Percentiles rank a stretch among this genome's conserved stretches.
phyloP scores from a whole-genome alignment of 192 early-diverging fungal genomes.

The Rhizophagus clarus region DNA sequence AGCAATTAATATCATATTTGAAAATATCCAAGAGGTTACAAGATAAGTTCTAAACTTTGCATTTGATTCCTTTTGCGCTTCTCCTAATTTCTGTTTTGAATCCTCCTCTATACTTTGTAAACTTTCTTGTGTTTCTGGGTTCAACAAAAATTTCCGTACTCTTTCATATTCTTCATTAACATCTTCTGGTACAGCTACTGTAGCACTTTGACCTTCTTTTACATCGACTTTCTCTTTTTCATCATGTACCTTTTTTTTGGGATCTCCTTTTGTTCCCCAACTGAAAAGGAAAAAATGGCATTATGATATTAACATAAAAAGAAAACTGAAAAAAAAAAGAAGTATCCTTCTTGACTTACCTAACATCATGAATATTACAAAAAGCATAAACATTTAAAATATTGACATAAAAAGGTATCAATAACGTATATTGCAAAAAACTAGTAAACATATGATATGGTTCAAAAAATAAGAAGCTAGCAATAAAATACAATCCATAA shows the following conservation, averaged over 20 bases:
- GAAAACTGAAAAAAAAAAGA: no score
- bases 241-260: conserved; percentile 49
- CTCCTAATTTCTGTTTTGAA: conserved; percentile 47
- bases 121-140: neutral
- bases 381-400: conserved; percentile 44
- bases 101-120: no score
- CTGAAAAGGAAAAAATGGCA: conserved; percentile 30
- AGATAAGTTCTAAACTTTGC: conserved; percentile 78
- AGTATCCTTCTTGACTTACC: conserved; percentile 21
- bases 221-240: conserved; percentile 21
- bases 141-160: conserved; percentile 58
- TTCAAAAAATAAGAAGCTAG: conserved; percentile 59
- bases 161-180: conserved; percentile 52
- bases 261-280: conserved; percentile 86
- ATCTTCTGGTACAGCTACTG: conserved; percentile 44
- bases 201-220: conserved; percentile 43
- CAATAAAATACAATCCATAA: conserved; percentile 66
- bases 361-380: conserved; percentile 42
- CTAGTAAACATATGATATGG: conserved; percentile 70
- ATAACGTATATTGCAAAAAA: conserved; percentile 62
- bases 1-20: conserved; percentile 67
- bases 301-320: no score
- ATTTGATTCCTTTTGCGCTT: conserved; percentile 62
- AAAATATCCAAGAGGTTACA: conserved; percentile 77
- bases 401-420: conserved; percentile 71